phyloP scores from a whole-genome alignment of 164 flowering plant genomes.

The Magnolia changhungtana region DNA sequence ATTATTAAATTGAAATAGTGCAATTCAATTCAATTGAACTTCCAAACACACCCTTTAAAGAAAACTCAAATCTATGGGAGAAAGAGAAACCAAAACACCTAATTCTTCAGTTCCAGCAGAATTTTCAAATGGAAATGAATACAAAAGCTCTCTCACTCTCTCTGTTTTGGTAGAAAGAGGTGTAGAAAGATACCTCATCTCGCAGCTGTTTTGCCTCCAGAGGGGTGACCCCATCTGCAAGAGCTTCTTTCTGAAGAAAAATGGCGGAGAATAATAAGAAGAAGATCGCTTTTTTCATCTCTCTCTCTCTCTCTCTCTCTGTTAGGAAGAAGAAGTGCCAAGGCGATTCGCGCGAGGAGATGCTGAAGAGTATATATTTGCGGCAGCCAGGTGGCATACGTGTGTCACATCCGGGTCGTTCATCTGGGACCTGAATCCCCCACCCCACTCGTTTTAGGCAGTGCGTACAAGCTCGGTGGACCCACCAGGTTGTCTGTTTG shows the following conservation, averaged over 20 bases:
- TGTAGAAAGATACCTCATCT: constrained; percentile 56
- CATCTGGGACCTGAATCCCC: too few species aligned
- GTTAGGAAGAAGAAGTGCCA: neutral
- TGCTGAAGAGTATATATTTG: neutral
- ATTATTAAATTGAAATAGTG: too few species aligned
- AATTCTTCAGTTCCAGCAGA: neutral
- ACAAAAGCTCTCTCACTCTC: neutral
- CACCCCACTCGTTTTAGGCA: too few species aligned
- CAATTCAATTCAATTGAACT: too few species aligned
- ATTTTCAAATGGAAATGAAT: neutral
- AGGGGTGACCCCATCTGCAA: constrained; percentile 59
- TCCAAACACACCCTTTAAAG: neutral
- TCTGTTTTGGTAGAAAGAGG: neutral
- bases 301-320: neutral
- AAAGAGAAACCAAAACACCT: neutral
- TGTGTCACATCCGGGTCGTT: too few species aligned
- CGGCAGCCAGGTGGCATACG: too few species aligned
- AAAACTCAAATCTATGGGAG: neutral
- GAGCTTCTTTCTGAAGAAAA: constrained; percentile 19
- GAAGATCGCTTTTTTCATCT: neutral
- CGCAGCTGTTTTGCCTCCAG: constrained; percentile 75
- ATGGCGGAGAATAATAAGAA: constrained; percentile 11
- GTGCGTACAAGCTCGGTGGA: too few species aligned
- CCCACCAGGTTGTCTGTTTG: too few species aligned
- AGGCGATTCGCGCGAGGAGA: neutral